Percentiles rank a stretch among this genome's conserved stretches.
Conservation (phyloP, 129 eudicot species). For the carrot (Daucus carota) region DNA sequence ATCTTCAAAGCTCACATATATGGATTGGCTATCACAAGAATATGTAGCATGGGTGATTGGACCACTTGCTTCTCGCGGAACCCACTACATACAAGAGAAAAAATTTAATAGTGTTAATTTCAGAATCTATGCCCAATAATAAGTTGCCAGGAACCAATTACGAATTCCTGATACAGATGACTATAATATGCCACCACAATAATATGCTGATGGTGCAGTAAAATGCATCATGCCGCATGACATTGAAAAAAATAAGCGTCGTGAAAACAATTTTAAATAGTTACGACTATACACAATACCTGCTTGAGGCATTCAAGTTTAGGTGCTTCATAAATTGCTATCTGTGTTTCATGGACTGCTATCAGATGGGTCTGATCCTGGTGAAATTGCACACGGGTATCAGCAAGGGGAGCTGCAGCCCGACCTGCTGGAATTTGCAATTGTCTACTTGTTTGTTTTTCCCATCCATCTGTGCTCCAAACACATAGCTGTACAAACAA, state of each 20-base stretch:
- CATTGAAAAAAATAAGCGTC: background rate
- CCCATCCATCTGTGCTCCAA: slow-evolving; percentile 78
- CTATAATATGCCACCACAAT: background rate
- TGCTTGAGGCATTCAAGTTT: slow-evolving; percentile 70
- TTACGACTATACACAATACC: slow-evolving; percentile 22
- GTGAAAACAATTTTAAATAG: slow-evolving; percentile 1
- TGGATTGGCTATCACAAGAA: slow-evolving; percentile 77
- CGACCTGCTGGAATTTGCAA: slow-evolving; percentile 71
- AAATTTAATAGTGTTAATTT: background rate
- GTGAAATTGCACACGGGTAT: slow-evolving; percentile 81
- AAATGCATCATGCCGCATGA: background rate
- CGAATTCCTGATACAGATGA: background rate
- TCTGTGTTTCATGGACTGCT: slow-evolving; percentile 76
- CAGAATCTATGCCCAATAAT: background rate
- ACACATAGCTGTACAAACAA: slow-evolving; percentile 58
- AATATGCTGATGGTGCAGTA: background rate
- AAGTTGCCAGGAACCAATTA: background rate
- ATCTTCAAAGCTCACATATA: slow-evolving; percentile 67
- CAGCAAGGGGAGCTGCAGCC: slow-evolving; percentile 56
- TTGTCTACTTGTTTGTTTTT: slow-evolving; percentile 51
- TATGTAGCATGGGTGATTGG: slow-evolving; percentile 77
- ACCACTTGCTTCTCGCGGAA: slow-evolving; percentile 71
- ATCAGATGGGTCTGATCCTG: slow-evolving; percentile 69
- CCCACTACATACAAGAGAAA: slow-evolving; percentile 42
- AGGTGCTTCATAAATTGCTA: slow-evolving; percentile 73